Percentiles rank a stretch among this genome's conserved stretches.
Conservation (phyloP, 805 yeast genomes). For the Yarrowia sp. region DNA sequence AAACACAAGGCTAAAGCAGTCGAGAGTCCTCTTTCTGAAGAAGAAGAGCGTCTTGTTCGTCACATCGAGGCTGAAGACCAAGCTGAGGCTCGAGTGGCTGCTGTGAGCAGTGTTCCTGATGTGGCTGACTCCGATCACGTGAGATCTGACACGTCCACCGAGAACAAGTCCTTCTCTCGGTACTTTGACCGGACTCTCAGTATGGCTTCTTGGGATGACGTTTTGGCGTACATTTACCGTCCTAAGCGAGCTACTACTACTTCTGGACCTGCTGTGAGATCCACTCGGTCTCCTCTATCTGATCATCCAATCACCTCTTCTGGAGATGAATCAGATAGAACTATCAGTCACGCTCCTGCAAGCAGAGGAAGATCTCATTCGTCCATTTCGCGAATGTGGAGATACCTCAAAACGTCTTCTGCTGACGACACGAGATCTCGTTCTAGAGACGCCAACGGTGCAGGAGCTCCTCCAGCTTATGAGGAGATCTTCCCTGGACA, state of each 20-base stretch:
- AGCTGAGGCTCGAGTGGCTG: conserved; percentile 2
- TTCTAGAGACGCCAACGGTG: conserved; percentile 20
- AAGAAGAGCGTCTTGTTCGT: conserved; percentile 11
- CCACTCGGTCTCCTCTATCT: not conserved
- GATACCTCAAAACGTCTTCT: conserved; percentile 19
- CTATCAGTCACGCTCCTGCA: conserved; percentile 6
- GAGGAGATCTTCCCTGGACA: conserved; percentile 33
- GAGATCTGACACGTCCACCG: conserved; percentile 15
- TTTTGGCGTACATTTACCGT: conserved; percentile 21
- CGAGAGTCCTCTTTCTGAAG: conserved; percentile 7
- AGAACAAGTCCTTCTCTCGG: not conserved
- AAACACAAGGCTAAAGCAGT: not conserved
- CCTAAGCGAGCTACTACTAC: not conserved
- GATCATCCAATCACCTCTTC: conserved; percentile 24
- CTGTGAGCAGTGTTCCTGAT: not conserved
- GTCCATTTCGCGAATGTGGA: conserved; percentile 24
- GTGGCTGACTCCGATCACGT: conserved; percentile 12
- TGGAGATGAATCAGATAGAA: conserved; percentile 22
- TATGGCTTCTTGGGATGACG: conserved; percentile 25
- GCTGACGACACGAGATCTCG: conserved; percentile 7
- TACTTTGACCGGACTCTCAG: conserved; percentile 22
- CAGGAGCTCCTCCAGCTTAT: conserved; percentile 33
- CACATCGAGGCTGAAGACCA: conserved; percentile 20
- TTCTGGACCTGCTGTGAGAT: not conserved
- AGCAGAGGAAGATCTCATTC: conserved; percentile 17